phyloP scores from a whole-genome alignment of 1,139 yeast genomes.

The Diutina pseudorugosa region DNA sequence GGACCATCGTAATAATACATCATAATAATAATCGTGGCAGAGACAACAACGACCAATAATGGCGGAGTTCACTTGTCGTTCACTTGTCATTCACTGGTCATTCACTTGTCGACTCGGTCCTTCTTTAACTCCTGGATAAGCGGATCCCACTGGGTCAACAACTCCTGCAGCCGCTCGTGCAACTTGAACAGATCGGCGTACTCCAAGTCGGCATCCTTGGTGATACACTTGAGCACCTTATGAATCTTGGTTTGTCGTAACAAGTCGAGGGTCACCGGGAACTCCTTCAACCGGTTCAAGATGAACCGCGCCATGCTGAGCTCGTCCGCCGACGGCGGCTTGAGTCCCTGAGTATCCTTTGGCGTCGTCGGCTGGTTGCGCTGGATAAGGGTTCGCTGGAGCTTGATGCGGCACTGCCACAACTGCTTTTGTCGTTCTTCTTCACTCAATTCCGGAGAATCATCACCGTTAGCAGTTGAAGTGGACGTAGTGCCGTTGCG shows the following conservation, averaged over 20 bases:
- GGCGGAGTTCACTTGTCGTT: no score
- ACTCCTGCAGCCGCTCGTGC: constrained; percentile 32
- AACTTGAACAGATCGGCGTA: constrained; percentile 35
- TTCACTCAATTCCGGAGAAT: constrained; percentile 5
- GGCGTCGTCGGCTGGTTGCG: constrained; percentile 30
- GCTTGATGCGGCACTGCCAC: constrained; percentile 35
- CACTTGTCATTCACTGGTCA: no score
- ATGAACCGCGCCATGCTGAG: constrained; percentile 40
- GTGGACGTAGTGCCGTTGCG: neutral
- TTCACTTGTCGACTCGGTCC: constrained; percentile 10
- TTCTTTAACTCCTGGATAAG: constrained; percentile 22
- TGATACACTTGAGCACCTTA: constrained; percentile 39
- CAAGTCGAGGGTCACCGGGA: constrained; percentile 43
- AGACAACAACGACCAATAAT: no score
- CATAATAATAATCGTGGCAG: neutral
- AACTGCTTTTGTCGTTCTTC: constrained; percentile 33
- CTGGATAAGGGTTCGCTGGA: constrained; percentile 34
- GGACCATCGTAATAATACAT: constrained; percentile 1
- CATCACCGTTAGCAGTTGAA: neutral
- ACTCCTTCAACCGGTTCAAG: constrained; percentile 36
- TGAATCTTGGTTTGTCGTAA: constrained; percentile 41
- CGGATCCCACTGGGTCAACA: constrained; percentile 34
- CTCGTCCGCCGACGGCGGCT: constrained; percentile 41
- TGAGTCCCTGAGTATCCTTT: constrained; percentile 18
- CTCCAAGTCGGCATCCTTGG: constrained; percentile 27